These are phyloP conservation scores for Schwanniomyces etchellsii DNA, from an alignment of 1,139 yeast species.

Conservation along the genomic window DNA sequence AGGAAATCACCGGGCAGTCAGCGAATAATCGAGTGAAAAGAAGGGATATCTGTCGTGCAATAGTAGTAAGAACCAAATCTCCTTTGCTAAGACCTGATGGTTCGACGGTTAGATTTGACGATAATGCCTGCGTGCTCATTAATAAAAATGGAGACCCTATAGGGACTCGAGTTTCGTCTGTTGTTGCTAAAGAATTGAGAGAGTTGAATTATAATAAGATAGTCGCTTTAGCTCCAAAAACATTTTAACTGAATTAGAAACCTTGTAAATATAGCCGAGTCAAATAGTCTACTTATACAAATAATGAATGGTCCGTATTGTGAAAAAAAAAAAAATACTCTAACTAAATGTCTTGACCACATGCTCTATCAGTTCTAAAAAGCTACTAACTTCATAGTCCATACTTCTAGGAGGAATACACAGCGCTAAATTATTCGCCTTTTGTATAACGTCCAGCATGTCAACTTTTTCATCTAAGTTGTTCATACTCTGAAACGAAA, in stretches of 20 bases:
- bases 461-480: too few relatives aligned
- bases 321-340: too few relatives aligned
- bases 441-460: too few relatives aligned
- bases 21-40: slow-evolving; percentile 81
- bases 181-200: slow-evolving; percentile 87
- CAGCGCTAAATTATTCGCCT: too few relatives aligned
- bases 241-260: slow-evolving; percentile 37
- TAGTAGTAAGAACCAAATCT: slow-evolving; percentile 88
- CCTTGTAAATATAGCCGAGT: slow-evolving; percentile 4
- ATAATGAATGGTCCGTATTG: too few relatives aligned
- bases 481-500: too few relatives aligned
- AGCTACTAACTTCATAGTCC: too few relatives aligned
- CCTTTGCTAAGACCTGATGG: slow-evolving; percentile 87
- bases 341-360: too few relatives aligned
- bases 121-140: slow-evolving; percentile 92
- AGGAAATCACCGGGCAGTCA: slow-evolving; percentile 61
- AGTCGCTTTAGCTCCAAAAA: slow-evolving; percentile 86
- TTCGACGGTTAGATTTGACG: slow-evolving; percentile 80
- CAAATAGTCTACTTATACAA: too few relatives aligned
- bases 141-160: slow-evolving; percentile 91
- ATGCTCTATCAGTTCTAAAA: too few relatives aligned
- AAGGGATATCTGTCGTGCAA: slow-evolving; percentile 95
- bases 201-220: slow-evolving; percentile 82
- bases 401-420: too few relatives aligned
- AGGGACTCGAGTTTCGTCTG: slow-evolving; percentile 89